Base-by-base conservation (phyloP, 192 early-diverging fungal genomes). In the Phycomyces nitens region DNA sequence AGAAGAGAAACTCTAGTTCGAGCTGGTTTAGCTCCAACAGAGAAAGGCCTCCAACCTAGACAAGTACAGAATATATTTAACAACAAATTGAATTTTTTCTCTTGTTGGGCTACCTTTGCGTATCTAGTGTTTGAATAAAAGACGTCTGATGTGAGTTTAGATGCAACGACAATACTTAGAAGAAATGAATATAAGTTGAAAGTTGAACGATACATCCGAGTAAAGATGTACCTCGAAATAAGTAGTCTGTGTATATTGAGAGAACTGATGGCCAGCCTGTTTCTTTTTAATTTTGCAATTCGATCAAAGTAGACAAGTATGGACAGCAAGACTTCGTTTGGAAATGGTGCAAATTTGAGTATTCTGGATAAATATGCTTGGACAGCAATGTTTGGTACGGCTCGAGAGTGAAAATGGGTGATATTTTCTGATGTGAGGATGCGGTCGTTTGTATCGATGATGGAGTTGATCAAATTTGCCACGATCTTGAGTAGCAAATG, bases 281-380 rank as follows among this genome's bases (percentile, higher is more conserved):
- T 75, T 26, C 80, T 80, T 79, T 68, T 64, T 21, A 65, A 57
- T 4, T 73, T 51, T 12, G 79, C 76, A 39, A 90, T 81, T 21
- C 86, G 82, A 56, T 92, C 84, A 69, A 92, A 79, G 67, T 90
- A 92, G 5, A 92, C 84, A n/a, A 92, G 76, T 0, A 89, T 73
- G 1, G 86, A 79, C 0, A 92, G 65, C 20, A 90, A 71, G 1
- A 81, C 77, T 67, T 88, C 88, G 49, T 89, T 90, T 24, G 78
- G 77, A 58, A 88, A 82, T 14, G 83, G 81, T 5, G 86, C 82
- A 68, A 86, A 92, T 64, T 86, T 85, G 15, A 83, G 71, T 49
- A 92, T 86, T 1, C 88, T 80, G 24, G 74, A 68, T 22, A 92
- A 60, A 58, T 92, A 92, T 22, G 82, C 85, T 24, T 74, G 73